Base-by-base conservation (phyloP, 495 filamentous ascomycete species). In the Penicillium tannophilum region DNA sequence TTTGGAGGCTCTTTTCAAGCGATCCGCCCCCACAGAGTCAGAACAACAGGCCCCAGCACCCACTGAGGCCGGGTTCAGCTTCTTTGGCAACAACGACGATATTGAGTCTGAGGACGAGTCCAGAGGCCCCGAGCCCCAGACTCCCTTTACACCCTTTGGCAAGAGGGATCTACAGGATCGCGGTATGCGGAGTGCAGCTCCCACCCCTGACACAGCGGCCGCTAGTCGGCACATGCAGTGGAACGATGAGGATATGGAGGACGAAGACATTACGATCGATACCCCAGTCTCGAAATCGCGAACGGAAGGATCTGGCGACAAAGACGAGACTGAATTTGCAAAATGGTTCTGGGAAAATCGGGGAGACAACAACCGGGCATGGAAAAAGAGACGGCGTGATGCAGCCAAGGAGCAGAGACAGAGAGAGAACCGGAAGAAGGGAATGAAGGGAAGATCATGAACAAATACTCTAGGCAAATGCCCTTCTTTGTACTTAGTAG, bases 291-390 rank as follows among this genome's bases (percentile, higher is more conserved):
- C 69, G 17, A 76, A 88, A 24, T 6, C 65, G 6, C 58, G 43
- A 8, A 50, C 30, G 11, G 36, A 69, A n/a, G 58, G 42, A 36
- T 26, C 26, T 6, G 36, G 30, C 20, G 19, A 48, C 12, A 76
- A 74, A 52, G 73, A 78, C 7, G 81, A 87, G 60, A 84, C 85
- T 33, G 88, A 90, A 20, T 97, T 96, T 73, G 80, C 87, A 42
- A 90, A 93, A 66, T 92, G 87, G 85, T 98, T 97, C 72, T 98
- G 90, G 84, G 92, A 95, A 70, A 83, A 93, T 58, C 81, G 93
- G 2, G 92, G 93, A 2, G 91, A 97, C 44, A 85, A 89, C 53
- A 98, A 97, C 69, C 80, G 92, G 24, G 89, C 88, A 4, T 98
- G 93, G 93, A 97, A 93, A 77, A 89, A 86, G 72, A 72, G 90